Conservation (phyloP, 768 basidiomycete genomes). For the Kwoniella europaea region DNA sequence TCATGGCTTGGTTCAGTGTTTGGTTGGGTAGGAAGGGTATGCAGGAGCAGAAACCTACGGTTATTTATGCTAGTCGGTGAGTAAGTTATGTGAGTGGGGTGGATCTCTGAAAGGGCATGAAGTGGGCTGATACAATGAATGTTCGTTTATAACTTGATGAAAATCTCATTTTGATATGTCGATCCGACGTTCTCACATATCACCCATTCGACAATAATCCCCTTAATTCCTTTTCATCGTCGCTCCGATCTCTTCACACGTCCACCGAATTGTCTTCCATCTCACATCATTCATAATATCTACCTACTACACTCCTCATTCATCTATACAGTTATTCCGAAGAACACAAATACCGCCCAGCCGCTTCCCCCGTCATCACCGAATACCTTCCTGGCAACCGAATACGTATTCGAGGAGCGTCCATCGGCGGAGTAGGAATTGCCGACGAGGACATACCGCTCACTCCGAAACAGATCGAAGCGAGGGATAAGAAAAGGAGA, state of each 20-base stretch:
- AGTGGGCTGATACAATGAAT: too few species aligned
- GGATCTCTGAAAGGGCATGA: not conserved
- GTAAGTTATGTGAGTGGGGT: slow-evolving; percentile 52
- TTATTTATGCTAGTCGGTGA: slow-evolving; percentile 71
- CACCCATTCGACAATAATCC: too few species aligned
- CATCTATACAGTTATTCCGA: slow-evolving; percentile 71
- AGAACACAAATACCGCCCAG: slow-evolving; percentile 79
- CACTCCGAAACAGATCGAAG: slow-evolving; percentile 37
- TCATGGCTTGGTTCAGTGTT: slow-evolving; percentile 63
- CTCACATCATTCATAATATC: too few species aligned
- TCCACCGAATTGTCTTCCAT: not conserved
- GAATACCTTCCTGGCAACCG: slow-evolving; percentile 75
- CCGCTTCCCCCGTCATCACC: slow-evolving; percentile 81
- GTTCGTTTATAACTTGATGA: too few species aligned
- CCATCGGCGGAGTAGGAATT: slow-evolving; percentile 60
- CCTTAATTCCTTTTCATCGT: too few species aligned
- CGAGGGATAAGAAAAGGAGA: slow-evolving; percentile 40
- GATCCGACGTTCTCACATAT: too few species aligned
- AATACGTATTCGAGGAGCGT: slow-evolving; percentile 72
- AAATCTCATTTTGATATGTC: too few species aligned
- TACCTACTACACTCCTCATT: too few species aligned
- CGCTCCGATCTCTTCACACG: too few species aligned
- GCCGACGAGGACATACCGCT: slow-evolving; percentile 49
- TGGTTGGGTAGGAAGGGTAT: slow-evolving; percentile 51
- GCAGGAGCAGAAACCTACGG: slow-evolving; percentile 59